phyloP scores from a whole-genome alignment of 306 rosid species.

The Prunus fruticosa region DNA sequence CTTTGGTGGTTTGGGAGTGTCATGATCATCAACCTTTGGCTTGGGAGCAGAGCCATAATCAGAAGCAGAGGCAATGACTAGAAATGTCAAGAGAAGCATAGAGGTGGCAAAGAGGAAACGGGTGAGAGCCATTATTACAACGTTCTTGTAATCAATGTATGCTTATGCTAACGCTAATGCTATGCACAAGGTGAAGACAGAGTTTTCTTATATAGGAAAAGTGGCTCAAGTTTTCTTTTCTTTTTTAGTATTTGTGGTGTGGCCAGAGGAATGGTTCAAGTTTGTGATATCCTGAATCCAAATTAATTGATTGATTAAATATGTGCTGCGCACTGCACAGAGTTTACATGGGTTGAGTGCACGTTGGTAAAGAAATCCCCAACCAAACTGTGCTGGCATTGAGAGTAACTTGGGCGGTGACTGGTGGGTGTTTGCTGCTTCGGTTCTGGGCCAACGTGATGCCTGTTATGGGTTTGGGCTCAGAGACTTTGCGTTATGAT shows the following conservation, averaged over 20 bases:
- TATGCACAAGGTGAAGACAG: not conserved
- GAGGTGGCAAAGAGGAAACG: constrained; percentile 12
- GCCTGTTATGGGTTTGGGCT: not conserved
- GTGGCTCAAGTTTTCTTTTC: not conserved
- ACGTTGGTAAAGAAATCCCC: not conserved
- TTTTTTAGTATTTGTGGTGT: not conserved
- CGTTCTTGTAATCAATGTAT: not conserved
- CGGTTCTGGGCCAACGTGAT: not conserved
- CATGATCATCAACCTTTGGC: not conserved
- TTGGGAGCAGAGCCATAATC: constrained; percentile 31
- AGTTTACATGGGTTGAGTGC: not conserved
- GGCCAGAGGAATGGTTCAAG: not conserved
- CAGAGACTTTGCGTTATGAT: no score
- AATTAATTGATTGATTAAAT: not conserved
- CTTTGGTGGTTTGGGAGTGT: constrained; percentile 2
- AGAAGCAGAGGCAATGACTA: constrained; percentile 35
- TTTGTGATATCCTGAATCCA: not conserved
- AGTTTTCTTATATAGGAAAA: not conserved
- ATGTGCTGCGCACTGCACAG: not conserved
- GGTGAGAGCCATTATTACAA: not conserved
- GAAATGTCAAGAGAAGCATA: constrained; percentile 31
- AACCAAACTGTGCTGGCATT: not conserved
- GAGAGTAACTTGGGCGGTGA: not conserved
- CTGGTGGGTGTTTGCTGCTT: not conserved
- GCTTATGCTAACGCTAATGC: no score